A percentile compares a stretch with the other conserved stretches of the same genome.
Evolutionary conservation across 2,329 filamentous ascomycete species (phyloP).

Genomic region (Harringtonia aguacate): DNA sequence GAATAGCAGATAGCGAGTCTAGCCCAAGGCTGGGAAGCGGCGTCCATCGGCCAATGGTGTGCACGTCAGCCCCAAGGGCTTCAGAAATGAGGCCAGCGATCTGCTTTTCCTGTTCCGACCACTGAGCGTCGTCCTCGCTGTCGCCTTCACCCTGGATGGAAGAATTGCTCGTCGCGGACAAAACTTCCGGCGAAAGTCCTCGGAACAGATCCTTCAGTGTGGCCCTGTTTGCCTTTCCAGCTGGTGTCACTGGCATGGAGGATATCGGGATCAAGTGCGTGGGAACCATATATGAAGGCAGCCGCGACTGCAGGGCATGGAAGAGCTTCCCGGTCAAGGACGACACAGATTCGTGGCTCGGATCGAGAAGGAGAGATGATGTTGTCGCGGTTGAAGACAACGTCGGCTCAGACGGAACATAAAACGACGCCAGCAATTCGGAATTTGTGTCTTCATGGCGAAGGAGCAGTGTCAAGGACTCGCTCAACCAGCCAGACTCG

Average conservation of each 20-base stretch:
- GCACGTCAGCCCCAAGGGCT: slow-evolving; percentile 31
- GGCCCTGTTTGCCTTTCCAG: slow-evolving; percentile 62
- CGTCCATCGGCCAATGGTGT: slow-evolving; percentile 48
- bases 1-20: slow-evolving; percentile 75
- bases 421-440: slow-evolving; percentile 58
- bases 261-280: slow-evolving; percentile 61
- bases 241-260: slow-evolving; percentile 57
- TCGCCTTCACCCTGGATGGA: not conserved
- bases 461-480: slow-evolving; percentile 55
- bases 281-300: slow-evolving; percentile 75
- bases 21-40: slow-evolving; percentile 72
- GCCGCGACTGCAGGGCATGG: slow-evolving; percentile 35
- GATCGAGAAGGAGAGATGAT: slow-evolving; percentile 25
- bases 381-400: slow-evolving; percentile 5
- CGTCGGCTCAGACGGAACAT: slow-evolving; percentile 33
- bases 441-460: slow-evolving; percentile 23
- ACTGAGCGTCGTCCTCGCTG: not conserved
- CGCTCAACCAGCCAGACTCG: slow-evolving; percentile 35
- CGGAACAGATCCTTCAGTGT: slow-evolving; percentile 38
- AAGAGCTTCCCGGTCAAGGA: slow-evolving; percentile 35
- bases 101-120: slow-evolving; percentile 33
- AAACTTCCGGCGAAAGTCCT: slow-evolving; percentile 28
- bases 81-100: slow-evolving; percentile 46
- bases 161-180: not conserved
- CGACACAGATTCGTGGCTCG: slow-evolving; percentile 17